phyloP scores from a whole-genome alignment of 345 rosid genomes.

The Conringia planisiliqua region DNA sequence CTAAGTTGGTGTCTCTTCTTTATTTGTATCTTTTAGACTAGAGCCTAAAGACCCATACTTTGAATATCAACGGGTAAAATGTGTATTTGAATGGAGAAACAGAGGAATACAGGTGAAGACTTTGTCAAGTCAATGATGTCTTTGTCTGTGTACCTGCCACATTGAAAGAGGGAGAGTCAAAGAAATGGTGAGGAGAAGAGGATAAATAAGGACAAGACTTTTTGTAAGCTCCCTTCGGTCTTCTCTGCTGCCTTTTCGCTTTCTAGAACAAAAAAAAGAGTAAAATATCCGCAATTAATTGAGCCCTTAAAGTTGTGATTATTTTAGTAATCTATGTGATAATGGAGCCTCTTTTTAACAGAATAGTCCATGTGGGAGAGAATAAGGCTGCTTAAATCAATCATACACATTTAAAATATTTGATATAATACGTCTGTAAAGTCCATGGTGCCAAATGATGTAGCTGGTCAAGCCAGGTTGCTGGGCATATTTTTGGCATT shows the following conservation, averaged over 20 bases:
- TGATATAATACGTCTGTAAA: not conserved
- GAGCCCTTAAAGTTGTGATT: not conserved
- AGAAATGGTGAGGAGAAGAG: slow-evolving; percentile 9
- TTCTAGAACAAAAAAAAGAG: not conserved
- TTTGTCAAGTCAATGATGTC: not conserved
- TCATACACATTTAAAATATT: not conserved
- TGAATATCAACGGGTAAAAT: not conserved
- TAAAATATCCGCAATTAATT: not conserved
- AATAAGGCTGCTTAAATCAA: slow-evolving; percentile 7
- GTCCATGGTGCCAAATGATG: slow-evolving; percentile 18
- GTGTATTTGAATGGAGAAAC: not conserved
- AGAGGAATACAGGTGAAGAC: not conserved
- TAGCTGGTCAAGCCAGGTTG: slow-evolving; percentile 19
- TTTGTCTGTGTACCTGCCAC: not conserved
- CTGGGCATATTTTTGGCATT: not conserved
- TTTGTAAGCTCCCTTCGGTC: not conserved
- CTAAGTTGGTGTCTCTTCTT: not conserved
- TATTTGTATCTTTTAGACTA: not conserved
- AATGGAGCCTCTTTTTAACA: not conserved
- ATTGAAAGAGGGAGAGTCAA: not conserved
- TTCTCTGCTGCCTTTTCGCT: not conserved
- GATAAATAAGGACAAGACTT: slow-evolving; percentile 7
- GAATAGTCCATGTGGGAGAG: slow-evolving; percentile 9
- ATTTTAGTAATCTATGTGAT: not conserved
- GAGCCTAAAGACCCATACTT: not conserved